Evolutionary conservation across 176 grass and related monocot species (phyloP).

Genomic region (Aechmea fasciata): DNA sequence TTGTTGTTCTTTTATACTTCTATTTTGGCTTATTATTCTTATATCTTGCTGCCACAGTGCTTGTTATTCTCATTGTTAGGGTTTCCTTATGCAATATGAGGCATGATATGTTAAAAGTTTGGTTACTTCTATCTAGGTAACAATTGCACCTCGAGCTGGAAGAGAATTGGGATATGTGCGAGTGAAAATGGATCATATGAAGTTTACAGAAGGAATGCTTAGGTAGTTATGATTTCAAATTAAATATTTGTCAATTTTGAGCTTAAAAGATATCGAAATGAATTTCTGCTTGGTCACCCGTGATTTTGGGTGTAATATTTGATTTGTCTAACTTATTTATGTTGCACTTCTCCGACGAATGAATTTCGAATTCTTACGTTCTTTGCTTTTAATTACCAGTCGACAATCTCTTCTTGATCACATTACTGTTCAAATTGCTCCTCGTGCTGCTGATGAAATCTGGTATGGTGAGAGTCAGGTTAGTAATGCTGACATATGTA

Average conservation of each 20-base stretch:
- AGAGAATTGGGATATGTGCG: slow-evolving; percentile 27
- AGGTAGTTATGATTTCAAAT: slow-evolving; percentile 2
- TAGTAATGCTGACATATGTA: not conserved
- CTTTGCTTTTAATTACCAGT: slow-evolving; percentile 10
- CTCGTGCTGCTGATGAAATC: slow-evolving; percentile 34
- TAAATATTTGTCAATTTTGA: not conserved
- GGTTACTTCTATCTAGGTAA: slow-evolving; percentile 11
- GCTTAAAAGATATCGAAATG: not conserved
- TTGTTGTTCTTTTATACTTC: too few species aligned
- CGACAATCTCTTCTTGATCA: slow-evolving; percentile 25
- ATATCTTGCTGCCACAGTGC: too few species aligned
- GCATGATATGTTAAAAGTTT: not conserved
- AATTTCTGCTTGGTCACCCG: not conserved
- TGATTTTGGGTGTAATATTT: too few species aligned
- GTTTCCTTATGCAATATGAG: not conserved
- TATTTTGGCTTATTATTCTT: too few species aligned
- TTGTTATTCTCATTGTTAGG: not conserved
- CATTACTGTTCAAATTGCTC: slow-evolving; percentile 29
- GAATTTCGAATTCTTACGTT: not conserved
- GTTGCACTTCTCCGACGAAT: not conserved
- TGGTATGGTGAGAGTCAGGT: slow-evolving; percentile 32
- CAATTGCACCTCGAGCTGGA: slow-evolving; percentile 30
- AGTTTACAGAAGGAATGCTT: slow-evolving; percentile 25
- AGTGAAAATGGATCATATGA: slow-evolving; percentile 23
- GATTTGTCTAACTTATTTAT: not conserved